Evolutionary conservation across 1,284 basidiomycete genomes (phyloP).

Genomic region (Trichosporon asahii): DNA sequence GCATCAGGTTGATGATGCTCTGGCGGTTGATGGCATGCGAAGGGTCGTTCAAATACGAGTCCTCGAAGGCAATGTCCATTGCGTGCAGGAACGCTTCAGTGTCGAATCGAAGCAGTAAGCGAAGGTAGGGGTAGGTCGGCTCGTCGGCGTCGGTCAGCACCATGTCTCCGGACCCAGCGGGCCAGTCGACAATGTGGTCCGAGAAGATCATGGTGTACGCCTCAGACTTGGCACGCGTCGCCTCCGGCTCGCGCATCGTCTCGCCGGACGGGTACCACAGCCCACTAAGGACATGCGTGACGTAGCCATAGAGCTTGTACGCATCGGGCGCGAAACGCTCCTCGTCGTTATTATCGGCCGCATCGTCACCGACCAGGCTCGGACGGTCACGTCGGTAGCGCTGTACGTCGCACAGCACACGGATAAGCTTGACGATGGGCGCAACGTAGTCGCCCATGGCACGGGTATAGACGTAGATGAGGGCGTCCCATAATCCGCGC

Average conservation of each 20-base stretch:
- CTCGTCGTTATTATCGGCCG: conserved; percentile 43
- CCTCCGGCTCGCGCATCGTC: conserved; percentile 63
- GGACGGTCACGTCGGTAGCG: conserved; percentile 53
- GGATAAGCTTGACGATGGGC: conserved; percentile 80
- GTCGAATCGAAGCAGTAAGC: conserved; percentile 80
- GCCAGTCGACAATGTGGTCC: conserved; percentile 76
- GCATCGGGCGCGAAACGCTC: conserved; percentile 69
- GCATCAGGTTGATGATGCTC: conserved; percentile 75
- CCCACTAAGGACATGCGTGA: conserved; percentile 81
- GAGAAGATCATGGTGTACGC: conserved; percentile 80
- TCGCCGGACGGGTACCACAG: conserved; percentile 81
- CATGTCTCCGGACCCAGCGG: conserved; percentile 45
- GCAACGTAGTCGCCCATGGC: conserved; percentile 84
- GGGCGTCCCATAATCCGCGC: conserved; percentile 82
- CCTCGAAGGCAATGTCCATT: conserved; percentile 92
- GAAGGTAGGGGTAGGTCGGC: conserved; percentile 83
- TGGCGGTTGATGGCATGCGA: conserved; percentile 65
- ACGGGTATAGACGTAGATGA: conserved; percentile 89
- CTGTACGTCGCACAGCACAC: conserved; percentile 68
- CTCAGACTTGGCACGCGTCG: conserved; percentile 63
- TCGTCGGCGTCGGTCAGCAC: conserved; percentile 55
- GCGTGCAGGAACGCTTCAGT: conserved; percentile 92
- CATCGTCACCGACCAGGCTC: conserved; percentile 31
- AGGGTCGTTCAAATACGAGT: conserved; percentile 78
- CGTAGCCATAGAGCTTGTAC: conserved; percentile 89